A percentile compares a stretch with the other conserved stretches of the same genome.
These are phyloP conservation scores for Apiospora hydei DNA, from an alignment of 2,329 filamentous ascomycete species.

Conservation along the genomic window DNA sequence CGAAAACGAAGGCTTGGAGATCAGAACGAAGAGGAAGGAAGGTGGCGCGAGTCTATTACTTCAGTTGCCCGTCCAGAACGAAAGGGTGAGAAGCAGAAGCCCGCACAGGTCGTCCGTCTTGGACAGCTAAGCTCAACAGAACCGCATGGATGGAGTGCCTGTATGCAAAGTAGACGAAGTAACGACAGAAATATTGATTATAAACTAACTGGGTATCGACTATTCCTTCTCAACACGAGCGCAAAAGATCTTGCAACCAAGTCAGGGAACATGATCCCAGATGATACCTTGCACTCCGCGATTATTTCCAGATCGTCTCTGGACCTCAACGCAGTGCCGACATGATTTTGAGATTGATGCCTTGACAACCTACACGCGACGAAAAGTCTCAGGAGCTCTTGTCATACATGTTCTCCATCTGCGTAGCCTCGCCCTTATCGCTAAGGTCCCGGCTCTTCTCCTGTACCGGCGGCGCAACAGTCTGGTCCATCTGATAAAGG, in stretches of 20 bases:
- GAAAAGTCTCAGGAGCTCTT: neutral
- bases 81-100: slow-evolving; percentile 20
- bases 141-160: neutral
- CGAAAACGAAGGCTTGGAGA: neutral
- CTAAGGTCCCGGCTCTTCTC: slow-evolving; percentile 11
- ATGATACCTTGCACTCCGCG: neutral
- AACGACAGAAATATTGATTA: neutral
- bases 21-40: neutral
- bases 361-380: neutral
- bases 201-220: slow-evolving; percentile 12
- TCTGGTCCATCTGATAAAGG: slow-evolving; percentile 26
- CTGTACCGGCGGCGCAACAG: neutral
- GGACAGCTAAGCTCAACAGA: neutral
- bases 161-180: neutral
- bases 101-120: slow-evolving; percentile 11
- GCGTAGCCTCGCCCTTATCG: neutral
- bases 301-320: neutral
- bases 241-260: neutral
- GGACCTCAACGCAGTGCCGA: neutral
- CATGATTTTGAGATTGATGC: neutral
- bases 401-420: neutral
- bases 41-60: neutral
- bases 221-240: neutral
- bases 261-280: neutral
- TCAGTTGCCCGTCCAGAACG: neutral